Conservation (phyloP, 2,329 filamentous ascomycete genomes). For the Rhynchosporium graminicola region DNA sequence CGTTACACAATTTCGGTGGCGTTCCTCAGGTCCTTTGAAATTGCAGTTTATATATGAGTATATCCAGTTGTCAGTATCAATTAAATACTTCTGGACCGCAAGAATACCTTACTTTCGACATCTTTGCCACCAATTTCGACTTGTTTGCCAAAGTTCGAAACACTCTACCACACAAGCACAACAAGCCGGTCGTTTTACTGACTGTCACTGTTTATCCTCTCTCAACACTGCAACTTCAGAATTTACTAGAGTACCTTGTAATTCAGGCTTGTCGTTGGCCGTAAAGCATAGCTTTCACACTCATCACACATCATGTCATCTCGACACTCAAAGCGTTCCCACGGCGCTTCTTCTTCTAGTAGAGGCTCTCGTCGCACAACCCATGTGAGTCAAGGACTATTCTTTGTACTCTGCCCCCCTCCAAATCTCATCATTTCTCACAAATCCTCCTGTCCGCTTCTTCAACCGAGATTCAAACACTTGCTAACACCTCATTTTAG, state of each 20-base stretch:
- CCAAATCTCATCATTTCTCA: constrained; percentile 3
- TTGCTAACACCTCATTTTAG: constrained; percentile 24
- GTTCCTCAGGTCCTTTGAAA: constrained; percentile 11
- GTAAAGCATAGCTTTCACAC: background rate
- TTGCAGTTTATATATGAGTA: constrained; percentile 15
- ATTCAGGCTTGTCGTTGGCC: background rate
- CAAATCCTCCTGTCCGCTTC: constrained; percentile 1
- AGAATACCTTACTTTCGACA: background rate
- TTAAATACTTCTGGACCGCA: background rate
- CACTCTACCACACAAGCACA: background rate
- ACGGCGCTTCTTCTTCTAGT: constrained; percentile 26
- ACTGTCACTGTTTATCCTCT: constrained; percentile 13
- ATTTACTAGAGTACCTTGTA: background rate
- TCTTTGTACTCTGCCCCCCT: constrained; percentile 34
- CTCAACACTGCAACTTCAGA: background rate
- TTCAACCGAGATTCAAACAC: background rate
- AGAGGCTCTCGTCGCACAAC: constrained; percentile 31
- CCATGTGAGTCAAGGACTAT: constrained; percentile 39
- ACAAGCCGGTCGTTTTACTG: background rate
- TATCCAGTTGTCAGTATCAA: background rate
- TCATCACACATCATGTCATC: constrained; percentile 30
- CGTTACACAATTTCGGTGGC: constrained; percentile 13
- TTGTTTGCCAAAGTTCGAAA: background rate
- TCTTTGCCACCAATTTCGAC: background rate
- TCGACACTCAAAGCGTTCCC: constrained; percentile 26